Conservation (phyloP, 169 alveolate genomes). For the Eimeria sp. region DNA sequence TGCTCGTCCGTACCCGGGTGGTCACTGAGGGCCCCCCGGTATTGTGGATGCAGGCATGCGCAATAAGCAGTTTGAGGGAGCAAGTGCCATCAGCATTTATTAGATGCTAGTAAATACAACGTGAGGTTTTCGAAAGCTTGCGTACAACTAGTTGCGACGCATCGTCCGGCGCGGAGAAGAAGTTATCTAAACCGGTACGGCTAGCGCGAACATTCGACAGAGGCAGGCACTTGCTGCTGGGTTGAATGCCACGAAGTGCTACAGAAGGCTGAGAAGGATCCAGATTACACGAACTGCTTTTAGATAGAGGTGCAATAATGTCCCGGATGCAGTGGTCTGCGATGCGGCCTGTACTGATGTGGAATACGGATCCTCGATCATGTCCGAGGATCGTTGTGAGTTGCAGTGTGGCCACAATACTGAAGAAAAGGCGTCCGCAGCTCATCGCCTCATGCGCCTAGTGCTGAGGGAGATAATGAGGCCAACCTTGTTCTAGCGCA, state of each 20-base stretch:
- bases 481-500: no score
- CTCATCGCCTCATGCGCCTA: no score
- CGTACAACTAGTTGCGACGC: background rate
- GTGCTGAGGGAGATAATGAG: no score
- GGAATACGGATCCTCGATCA: no score
- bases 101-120: background rate
- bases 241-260: background rate
- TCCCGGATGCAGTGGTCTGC: background rate
- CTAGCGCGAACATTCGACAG: background rate
- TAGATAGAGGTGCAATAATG: background rate
- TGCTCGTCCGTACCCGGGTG: background rate
- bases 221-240: background rate
- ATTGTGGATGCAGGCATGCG: background rate
- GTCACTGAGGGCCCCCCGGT: slow-evolving; percentile 51
- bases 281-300: background rate
- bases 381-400: no score
- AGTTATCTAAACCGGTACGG: background rate
- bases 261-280: background rate
- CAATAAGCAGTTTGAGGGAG: background rate
- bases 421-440: no score
- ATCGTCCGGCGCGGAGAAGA: background rate
- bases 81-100: background rate
- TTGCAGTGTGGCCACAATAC: no score
- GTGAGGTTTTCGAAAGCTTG: background rate
- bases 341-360: background rate